Evolutionary conservation across 2,329 filamentous ascomycete species (phyloP), one percentile per base, ranked within the genome.

Genomic region (Septoria linicola): DNA sequence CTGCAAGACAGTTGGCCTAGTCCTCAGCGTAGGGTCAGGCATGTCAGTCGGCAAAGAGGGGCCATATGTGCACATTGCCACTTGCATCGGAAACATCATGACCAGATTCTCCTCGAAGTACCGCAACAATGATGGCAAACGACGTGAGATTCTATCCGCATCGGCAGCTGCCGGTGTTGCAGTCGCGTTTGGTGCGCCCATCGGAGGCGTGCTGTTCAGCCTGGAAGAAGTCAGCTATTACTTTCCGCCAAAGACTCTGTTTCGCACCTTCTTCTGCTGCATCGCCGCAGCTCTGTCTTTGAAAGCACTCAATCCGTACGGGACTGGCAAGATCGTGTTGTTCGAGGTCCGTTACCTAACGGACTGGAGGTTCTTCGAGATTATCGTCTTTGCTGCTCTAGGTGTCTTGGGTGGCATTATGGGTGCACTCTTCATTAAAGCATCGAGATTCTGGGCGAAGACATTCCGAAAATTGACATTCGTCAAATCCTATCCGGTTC

Each of bases 241-340:
- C 71, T 97, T 97, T 68, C 92, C 93, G 0, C 89, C 92, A 4
- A 97, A 99, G 73, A 97, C 92, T 0, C 80, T 99, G 7, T 99
- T 99, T 74, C 80, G 93, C 46, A 97, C 93, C 0, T 99, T 99
- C 71, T 97, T 97, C 72, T 97, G 92, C 75, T 97, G 92, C 70
- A 97, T 97, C 62, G 79, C 76, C 25, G 91, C 93, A 1, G 90
- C 93, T 0, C 72, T 99, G 27, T 92, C 91, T 1, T 76, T 99
- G 61, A 96, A 96, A 65, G 96, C 96, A 60, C 76, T 97, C 31
- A 95, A 99, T 63, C 93, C 93, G 0, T 99, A 97, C 63, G 92
- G 92, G 23, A 97, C 91, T 0, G 84, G 88, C 67, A 97, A 99
- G 72, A 95, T 99, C 57, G 93, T 99, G 61, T 80, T 97, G 65